Conservation (phyloP, 441 rosid genomes). For the Dalechampia spathulata region DNA sequence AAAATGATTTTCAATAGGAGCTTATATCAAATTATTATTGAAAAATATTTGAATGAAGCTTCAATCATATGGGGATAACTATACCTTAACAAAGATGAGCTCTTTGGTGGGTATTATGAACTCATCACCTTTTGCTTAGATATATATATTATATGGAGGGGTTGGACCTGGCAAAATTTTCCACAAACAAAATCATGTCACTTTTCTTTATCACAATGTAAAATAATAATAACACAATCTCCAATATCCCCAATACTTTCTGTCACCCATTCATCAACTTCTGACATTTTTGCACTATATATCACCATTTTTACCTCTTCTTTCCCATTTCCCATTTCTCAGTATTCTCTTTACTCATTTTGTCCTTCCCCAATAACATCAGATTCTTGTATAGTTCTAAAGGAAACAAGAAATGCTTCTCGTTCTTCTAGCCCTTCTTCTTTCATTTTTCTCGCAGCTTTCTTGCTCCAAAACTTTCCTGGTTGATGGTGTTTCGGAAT, state of each 20-base stretch:
- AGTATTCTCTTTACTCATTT: no score
- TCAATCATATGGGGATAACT: no score
- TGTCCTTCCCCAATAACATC: no score
- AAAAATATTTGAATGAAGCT: no score
- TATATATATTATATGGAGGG: no score
- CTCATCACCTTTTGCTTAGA: no score
- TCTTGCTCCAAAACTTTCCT: conserved; percentile 42
- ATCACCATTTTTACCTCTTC: background rate
- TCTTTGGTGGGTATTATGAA: no score
- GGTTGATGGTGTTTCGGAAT: conserved; percentile 64
- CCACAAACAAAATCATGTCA: conserved; percentile 33
- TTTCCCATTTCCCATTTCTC: background rate
- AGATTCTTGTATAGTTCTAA: no score
- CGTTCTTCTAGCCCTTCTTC: conserved; percentile 24
- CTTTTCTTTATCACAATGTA: conserved; percentile 34
- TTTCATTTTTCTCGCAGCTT: conserved; percentile 29
- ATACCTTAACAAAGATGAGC: no score
- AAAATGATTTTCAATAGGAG: no score
- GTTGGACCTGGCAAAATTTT: conserved; percentile 8
- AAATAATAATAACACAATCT: conserved; percentile 11
- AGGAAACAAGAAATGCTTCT: conserved; percentile 11
- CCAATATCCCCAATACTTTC: conserved; percentile 15
- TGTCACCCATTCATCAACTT: conserved; percentile 29
- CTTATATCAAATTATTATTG: no score
- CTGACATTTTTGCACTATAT: conserved; percentile 18